These are phyloP conservation scores for Rheum nobile DNA, from an alignment of 148 eudicot genomes.

Conservation along the genomic window DNA sequence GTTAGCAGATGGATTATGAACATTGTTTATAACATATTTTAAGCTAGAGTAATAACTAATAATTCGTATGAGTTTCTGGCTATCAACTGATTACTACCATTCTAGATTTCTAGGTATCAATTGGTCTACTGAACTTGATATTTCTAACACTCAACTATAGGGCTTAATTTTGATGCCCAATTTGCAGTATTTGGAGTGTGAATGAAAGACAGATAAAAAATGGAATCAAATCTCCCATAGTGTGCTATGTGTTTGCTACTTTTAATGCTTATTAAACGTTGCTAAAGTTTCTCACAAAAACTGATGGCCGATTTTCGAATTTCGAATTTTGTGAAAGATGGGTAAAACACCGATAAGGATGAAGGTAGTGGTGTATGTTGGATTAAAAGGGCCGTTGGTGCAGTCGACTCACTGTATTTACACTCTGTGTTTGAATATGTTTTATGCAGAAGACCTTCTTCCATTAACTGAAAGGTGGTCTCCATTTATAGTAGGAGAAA, in stretches of 20 bases:
- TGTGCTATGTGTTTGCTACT: background rate
- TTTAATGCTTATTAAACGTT: background rate
- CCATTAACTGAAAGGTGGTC: no score
- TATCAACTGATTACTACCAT: no score
- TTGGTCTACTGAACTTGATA: no score
- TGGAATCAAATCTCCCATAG: background rate
- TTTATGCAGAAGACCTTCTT: no score
- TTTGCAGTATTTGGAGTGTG: no score
- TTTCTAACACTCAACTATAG: no score
- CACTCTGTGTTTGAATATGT: no score
- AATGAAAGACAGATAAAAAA: background rate
- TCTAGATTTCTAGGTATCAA: no score
- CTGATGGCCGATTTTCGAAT: background rate
- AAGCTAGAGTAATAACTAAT: background rate
- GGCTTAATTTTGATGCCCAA: no score
- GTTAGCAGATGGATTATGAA: background rate
- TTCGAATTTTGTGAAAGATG: constrained; percentile 21
- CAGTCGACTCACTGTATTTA: no score
- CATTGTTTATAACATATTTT: background rate
- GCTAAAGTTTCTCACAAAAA: background rate
- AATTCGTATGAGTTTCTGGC: background rate
- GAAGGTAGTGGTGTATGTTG: constrained; percentile 80
- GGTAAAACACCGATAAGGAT: constrained; percentile 71
- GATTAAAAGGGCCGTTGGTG: no score
- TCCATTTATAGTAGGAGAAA: no score